Evolutionary conservation across 2,329 filamentous ascomycete genomes (phyloP).

Genomic region (Sarocladium oryzae): DNA sequence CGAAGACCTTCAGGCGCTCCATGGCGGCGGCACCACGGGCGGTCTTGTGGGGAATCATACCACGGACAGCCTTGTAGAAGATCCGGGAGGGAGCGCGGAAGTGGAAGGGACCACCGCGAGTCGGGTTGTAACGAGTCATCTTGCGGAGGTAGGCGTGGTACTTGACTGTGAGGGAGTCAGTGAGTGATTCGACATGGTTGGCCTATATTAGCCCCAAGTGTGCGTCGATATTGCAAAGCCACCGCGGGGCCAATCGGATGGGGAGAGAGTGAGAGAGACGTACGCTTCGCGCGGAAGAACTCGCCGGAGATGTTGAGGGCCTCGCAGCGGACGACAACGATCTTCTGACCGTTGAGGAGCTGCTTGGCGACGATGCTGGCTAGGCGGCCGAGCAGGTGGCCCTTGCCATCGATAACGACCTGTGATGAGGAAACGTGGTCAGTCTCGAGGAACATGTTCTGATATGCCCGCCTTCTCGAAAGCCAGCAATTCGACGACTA

Average conservation of each 20-base stretch:
- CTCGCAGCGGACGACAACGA: conserved; percentile 97
- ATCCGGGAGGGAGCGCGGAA: conserved; percentile 98
- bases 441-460: conserved; percentile 1
- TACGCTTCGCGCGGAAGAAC: conserved; percentile 99
- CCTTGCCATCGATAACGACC: conserved; percentile 99
- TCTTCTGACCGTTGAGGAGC: conserved; percentile 98
- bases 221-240: conserved; percentile 6
- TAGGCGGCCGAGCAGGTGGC: conserved; percentile 98
- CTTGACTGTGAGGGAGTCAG: conserved; percentile 76
- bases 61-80: conserved; percentile 99
- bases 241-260: conserved; percentile 2
- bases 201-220: conserved; percentile 12
- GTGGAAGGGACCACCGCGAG: conserved; percentile 99
- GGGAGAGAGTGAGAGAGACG: conserved; percentile 39
- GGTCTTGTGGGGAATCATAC: conserved; percentile 99
- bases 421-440: conserved; percentile 30
- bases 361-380: conserved; percentile 98
- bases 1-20: conserved; percentile 99
- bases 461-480: background rate
- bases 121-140: conserved; percentile 99
- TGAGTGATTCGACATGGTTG: conserved; percentile 7
- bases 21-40: conserved; percentile 92
- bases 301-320: conserved; percentile 99
- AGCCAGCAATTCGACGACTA: background rate
- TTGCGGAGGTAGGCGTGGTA: conserved; percentile 99